Percentiles rank a stretch among this genome's conserved stretches.
These are phyloP conservation scores for Trichoderma semiorbis DNA, from an alignment of 2,329 filamentous ascomycete genomes.

Conservation along the genomic window DNA sequence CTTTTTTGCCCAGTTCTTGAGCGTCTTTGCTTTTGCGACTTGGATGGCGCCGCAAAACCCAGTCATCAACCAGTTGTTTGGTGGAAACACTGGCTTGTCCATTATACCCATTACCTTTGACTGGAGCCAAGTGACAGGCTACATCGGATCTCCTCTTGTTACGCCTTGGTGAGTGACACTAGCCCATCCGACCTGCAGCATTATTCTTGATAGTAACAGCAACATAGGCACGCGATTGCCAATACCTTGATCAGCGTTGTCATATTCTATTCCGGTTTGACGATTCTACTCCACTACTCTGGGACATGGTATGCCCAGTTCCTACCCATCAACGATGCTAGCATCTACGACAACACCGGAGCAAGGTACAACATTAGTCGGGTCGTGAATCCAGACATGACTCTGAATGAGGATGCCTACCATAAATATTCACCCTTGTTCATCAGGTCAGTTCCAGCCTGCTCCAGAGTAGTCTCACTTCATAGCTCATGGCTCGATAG, in stretches of 20 bases:
- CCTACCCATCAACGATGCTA: constrained; percentile 66
- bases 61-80: constrained; percentile 70
- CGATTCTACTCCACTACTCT: constrained; percentile 60
- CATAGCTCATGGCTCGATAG: constrained; percentile 34
- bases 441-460: constrained; percentile 43
- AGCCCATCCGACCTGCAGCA: neutral
- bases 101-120: constrained; percentile 72
- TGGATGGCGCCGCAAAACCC: constrained; percentile 68
- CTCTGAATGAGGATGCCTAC: constrained; percentile 62
- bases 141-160: constrained; percentile 64
- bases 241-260: constrained; percentile 68
- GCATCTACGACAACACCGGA: constrained; percentile 70
- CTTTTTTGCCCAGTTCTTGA: constrained; percentile 65
- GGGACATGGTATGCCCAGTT: constrained; percentile 63
- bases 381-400: constrained; percentile 60
- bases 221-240: constrained; percentile 61
- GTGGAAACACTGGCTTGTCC: constrained; percentile 63
- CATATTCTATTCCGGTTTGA: constrained; percentile 60
- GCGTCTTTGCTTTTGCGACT: constrained; percentile 67
- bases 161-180: constrained; percentile 57
- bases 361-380: constrained; percentile 59
- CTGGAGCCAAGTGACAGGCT: constrained; percentile 71
- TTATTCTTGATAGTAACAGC: neutral
- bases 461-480: neutral
- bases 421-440: constrained; percentile 65